These are phyloP conservation scores for Coemansia sp. DNA, from an alignment of 192 early-diverging fungal species.

Conservation along the genomic window DNA sequence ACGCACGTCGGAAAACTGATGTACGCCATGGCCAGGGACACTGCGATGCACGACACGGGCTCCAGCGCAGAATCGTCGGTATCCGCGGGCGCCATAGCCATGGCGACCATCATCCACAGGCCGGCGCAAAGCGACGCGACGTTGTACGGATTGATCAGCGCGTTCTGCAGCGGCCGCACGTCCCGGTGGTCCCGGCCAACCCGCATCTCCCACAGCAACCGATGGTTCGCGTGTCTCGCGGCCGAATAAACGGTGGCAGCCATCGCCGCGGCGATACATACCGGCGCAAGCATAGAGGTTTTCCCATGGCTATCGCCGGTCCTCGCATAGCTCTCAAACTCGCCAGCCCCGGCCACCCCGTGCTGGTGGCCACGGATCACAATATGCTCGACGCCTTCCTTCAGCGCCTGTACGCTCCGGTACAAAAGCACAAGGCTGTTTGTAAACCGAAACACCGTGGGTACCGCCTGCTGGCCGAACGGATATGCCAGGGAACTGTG, in stretches of 20 bases:
- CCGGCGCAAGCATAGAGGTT: slow-evolving; percentile 2
- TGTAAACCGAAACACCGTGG: slow-evolving; percentile 36
- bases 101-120: slow-evolving; percentile 21
- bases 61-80: slow-evolving; percentile 28
- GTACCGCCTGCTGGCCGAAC: slow-evolving; percentile 29
- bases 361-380: slow-evolving; percentile 28
- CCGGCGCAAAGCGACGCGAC: slow-evolving; percentile 28
- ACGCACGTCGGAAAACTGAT: slow-evolving; percentile 29
- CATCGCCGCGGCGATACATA: slow-evolving; percentile 15
- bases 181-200: slow-evolving; percentile 6
- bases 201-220: slow-evolving; percentile 26
- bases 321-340: slow-evolving; percentile 42
- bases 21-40: slow-evolving; percentile 29
- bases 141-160: slow-evolving; percentile 37
- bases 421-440: slow-evolving; percentile 40
- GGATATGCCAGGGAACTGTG: slow-evolving; percentile 20
- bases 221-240: slow-evolving; percentile 35
- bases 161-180: slow-evolving; percentile 24
- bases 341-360: slow-evolving; percentile 7
- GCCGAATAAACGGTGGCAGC: slow-evolving; percentile 19
- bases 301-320: slow-evolving; percentile 11
- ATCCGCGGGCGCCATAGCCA: slow-evolving; percentile 17
- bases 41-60: slow-evolving; percentile 33
- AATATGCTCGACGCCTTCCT: slow-evolving; percentile 45
- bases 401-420: slow-evolving; percentile 37